phyloP scores from a whole-genome alignment of 768 basidiomycete species.

The Chalciporus sphaerocephalus region DNA sequence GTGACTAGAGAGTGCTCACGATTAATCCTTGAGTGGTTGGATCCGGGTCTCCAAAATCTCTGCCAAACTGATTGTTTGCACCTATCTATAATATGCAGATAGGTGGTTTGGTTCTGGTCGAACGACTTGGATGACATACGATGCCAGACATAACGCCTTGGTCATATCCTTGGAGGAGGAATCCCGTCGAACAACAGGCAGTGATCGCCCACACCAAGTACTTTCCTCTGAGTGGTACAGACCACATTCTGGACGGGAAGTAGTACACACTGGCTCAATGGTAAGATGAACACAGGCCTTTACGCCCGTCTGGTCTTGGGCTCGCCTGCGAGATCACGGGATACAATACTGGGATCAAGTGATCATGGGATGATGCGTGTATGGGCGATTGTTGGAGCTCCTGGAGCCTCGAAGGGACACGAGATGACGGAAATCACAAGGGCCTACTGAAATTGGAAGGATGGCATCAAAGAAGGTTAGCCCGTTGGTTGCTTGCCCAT shows the following conservation, averaged over 20 bases:
- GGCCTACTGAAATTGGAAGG: neutral
- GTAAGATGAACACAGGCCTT: neutral
- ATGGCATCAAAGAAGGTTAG: neutral
- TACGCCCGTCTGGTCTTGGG: neutral
- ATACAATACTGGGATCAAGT: neutral
- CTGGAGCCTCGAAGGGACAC: neutral
- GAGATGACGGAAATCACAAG: neutral
- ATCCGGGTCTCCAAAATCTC: constrained; percentile 35
- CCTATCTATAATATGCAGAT: constrained; percentile 28
- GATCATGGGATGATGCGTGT: neutral
- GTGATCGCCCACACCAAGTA: constrained; percentile 39
- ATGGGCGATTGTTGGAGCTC: neutral
- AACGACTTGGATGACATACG: constrained; percentile 17
- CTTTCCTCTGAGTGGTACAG: constrained; percentile 34
- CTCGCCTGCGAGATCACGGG: neutral
- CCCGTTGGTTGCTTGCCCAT: too few relatives aligned
- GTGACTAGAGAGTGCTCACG: constrained; percentile 26
- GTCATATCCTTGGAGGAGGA: constrained; percentile 35
- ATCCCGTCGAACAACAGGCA: constrained; percentile 41
- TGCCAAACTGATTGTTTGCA: constrained; percentile 39
- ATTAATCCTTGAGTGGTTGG: constrained; percentile 38
- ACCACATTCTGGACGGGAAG: constrained; percentile 29
- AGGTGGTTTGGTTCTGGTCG: neutral
- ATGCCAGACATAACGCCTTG: constrained; percentile 43
- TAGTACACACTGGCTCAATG: neutral